Base-by-base conservation (phyloP, 352 stramenopile species). In the Globisporangium perplexum region DNA sequence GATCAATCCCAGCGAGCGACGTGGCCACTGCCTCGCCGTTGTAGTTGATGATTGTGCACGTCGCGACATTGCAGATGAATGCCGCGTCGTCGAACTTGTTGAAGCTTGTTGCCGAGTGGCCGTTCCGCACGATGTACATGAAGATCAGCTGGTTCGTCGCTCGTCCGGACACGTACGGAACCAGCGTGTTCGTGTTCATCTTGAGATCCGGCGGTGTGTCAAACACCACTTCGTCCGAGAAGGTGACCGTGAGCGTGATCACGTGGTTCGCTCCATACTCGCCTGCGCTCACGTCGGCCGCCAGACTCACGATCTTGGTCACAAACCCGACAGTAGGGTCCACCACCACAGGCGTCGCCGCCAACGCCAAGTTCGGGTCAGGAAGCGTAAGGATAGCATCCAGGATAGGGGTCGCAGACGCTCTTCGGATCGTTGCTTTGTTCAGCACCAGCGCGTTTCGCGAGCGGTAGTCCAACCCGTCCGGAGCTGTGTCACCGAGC, bases 221-320 rank as follows among this genome's bases (percentile, higher is more conserved):
- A 20, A 93, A 62, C 23, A 51, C 62, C n/a, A 95, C 78, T 65
- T 89, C 78, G 44, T 93, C 82, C 0, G 84, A 84, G 49, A 93
- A 91, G 5, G 59, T 76, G 36, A 95, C 53, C 8, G 67, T 73
- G 36, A 93, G 64, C 14, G 67, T 74, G 35, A 95, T 83, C 23
- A 90, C 66, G 53, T 93, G 80, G 23, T 90, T 87, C 3, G 63
- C 68, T 17, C 84, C 84, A 36, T 91, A 95, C 1, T 76, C 68
- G 0, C 77, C 84, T 6, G 68, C 51, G 3, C 47, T 14, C 3
- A 83, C 57, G 48, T 93, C 77, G 2, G 73, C 73, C 10, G 63
- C 67, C 4, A 93, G 58, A 8, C 51, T 64, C 14, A 54, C 43
- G 23, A 90, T 58, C 1, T 33, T 88, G 17, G 78, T 88, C 17